phyloP scores from a whole-genome alignment of 257 asterid species.

The Solanum piurae region DNA sequence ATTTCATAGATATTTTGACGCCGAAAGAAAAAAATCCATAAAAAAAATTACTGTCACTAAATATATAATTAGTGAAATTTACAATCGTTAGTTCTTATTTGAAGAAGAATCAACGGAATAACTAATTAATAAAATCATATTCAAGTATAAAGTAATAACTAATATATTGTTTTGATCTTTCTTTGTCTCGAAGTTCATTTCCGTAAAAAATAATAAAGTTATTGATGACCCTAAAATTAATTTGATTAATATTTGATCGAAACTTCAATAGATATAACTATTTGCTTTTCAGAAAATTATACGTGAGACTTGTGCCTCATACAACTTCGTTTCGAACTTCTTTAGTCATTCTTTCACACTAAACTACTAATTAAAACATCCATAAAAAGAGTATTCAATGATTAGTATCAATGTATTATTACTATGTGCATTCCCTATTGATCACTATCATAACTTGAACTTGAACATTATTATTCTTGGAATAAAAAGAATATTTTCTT shows the following conservation, averaged over 20 bases:
- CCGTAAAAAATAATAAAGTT: background rate
- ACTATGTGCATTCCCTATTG: background rate
- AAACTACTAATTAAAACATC: background rate
- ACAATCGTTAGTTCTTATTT: background rate
- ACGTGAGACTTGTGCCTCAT: background rate
- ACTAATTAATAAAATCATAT: background rate
- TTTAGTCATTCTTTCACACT: background rate
- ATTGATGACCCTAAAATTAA: background rate
- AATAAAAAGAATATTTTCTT: background rate
- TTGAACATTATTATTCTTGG: background rate
- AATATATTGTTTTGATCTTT: background rate
- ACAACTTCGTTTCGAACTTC: background rate
- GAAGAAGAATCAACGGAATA: background rate
- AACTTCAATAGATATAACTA: background rate
- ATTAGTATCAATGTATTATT: background rate
- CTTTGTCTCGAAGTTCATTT: background rate
- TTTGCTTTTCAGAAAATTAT: background rate
- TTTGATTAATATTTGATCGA: background rate
- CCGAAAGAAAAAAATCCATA: background rate
- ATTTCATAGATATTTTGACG: background rate
- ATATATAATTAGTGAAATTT: background rate
- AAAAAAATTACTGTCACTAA: background rate
- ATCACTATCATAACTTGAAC: background rate
- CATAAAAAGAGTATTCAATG: background rate
- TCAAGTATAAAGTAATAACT: background rate